phyloP scores from a whole-genome alignment of 176 grass and related monocot genomes.

The Oropetium thomaeum region DNA sequence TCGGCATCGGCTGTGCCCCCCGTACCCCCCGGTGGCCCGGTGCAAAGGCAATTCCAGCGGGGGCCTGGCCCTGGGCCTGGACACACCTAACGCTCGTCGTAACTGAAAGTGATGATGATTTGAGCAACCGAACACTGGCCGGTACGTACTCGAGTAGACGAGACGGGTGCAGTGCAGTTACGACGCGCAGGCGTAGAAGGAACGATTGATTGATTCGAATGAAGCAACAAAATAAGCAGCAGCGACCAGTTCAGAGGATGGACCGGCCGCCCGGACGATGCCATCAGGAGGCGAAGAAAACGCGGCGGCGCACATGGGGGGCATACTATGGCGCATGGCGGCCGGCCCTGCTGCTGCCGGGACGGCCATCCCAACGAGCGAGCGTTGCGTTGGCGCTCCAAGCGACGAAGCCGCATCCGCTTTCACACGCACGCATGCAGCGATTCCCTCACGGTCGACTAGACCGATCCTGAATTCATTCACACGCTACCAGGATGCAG shows the following conservation, averaged over 20 bases:
- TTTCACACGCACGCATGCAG: too few species aligned
- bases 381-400: too few species aligned
- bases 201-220: background rate
- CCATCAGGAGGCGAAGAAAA: too few species aligned
- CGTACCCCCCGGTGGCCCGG: background rate
- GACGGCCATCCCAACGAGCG: too few species aligned
- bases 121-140: background rate
- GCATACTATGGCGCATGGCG: background rate
- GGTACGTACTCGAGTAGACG: background rate
- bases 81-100: background rate
- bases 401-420: background rate
- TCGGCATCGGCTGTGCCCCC: background rate
- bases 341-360: too few species aligned
- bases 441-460: background rate
- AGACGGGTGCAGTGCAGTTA: background rate
- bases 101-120: background rate
- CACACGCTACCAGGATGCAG: conserved; percentile 11
- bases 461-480: conserved; percentile 16
- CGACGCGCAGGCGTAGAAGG: background rate
- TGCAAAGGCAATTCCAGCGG: too few species aligned
- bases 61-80: background rate
- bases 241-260: background rate
- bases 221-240: background rate
- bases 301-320: conserved; percentile 20
- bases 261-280: too few species aligned